A percentile compares a stretch with the other conserved stretches of the same genome.
Evolutionary conservation across 2,329 filamentous ascomycete species (phyloP).

Genomic region (Fusarium continuum): DNA sequence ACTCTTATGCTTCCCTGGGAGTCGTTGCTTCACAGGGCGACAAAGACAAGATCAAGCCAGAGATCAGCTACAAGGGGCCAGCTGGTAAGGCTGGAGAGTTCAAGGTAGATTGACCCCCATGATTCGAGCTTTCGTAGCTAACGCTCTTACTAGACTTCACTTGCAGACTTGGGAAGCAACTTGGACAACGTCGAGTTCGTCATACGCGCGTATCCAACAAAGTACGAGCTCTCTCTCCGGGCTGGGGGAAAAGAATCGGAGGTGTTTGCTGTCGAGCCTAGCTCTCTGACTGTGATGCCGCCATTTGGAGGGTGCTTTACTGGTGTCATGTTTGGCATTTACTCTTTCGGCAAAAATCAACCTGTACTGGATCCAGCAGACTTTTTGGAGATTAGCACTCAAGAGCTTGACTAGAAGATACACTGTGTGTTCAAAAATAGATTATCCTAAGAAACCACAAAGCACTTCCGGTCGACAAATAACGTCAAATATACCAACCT

Average conservation of each 20-base stretch:
- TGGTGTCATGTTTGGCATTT: constrained; percentile 38
- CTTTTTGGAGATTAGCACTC: neutral
- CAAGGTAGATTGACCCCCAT: neutral
- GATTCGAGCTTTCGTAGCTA: neutral
- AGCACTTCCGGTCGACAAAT: neutral
- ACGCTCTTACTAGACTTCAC: neutral
- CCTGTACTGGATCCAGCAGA: constrained; percentile 33
- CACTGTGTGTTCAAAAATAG: no score
- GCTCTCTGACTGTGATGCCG: constrained; percentile 21
- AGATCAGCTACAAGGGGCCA: constrained; percentile 7
- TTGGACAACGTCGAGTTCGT: neutral
- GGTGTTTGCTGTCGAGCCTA: neutral
- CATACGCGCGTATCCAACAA: neutral
- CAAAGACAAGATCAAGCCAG: neutral
- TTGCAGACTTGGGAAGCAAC: neutral
- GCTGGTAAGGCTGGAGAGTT: constrained; percentile 1
- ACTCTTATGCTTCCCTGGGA: constrained; percentile 48
- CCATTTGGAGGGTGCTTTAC: constrained; percentile 36
- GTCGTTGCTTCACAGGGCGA: constrained; percentile 16
- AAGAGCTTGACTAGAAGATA: neutral
- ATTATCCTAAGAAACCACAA: no score
- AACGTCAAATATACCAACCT: no score
- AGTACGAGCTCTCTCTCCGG: constrained; percentile 9
- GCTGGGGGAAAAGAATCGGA: neutral
- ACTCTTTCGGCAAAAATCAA: constrained; percentile 32